Evolutionary conservation across 495 filamentous ascomycete genomes (phyloP), one percentile per base, ranked within the genome.

Genomic region (Aspergillus sparsus): DNA sequence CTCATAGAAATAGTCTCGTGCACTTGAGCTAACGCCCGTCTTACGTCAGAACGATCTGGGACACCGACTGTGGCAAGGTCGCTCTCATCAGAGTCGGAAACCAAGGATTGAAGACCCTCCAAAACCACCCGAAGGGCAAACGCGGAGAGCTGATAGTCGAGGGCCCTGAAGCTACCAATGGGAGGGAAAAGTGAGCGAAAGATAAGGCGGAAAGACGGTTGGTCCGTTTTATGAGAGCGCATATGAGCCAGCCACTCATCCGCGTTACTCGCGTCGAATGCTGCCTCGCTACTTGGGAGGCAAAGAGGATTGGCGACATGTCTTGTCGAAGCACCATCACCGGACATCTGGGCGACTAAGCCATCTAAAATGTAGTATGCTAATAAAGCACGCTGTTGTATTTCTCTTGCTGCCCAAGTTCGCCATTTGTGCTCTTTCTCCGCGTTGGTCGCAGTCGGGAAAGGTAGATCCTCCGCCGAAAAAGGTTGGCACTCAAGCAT

Each of bases 291-390:
- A 41, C 72, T 74, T 2, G 79, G 77, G 1, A 80, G 68, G 15
- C 47, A 64, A 3, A 81, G 66, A 0, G 72, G 68, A 35, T 81
- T 82, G 36, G 73, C 70, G 15, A 77, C 70, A 66, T 82, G 79
- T 0, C 71, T 73, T 33, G 70, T 75, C 0, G 76, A 80, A 31
- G 74, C 66, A 11, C 69, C 66, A 46, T 78, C 73, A 6, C 78
- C 78, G 11, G 79, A 78, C 69, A 79, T 74, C 46, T 77, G 77
- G 5, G 77, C 74, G 18, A 81, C 73, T 0, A 80, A 69, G 4
- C 79, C 79, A 65, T 82, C 79, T 4, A 81, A 55, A 2, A 81
- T 66, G 62, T 81, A 77, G 57, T 81, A 77, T 7, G 75, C 79
- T 8, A 82, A 63, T 11, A 82, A 54, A 3, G 77, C 75, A 11